A percentile compares a stretch with the other conserved stretches of the same genome.
phyloP scores from a whole-genome alignment of 106 monocot genomes.

The Xerophyta viscosa region DNA sequence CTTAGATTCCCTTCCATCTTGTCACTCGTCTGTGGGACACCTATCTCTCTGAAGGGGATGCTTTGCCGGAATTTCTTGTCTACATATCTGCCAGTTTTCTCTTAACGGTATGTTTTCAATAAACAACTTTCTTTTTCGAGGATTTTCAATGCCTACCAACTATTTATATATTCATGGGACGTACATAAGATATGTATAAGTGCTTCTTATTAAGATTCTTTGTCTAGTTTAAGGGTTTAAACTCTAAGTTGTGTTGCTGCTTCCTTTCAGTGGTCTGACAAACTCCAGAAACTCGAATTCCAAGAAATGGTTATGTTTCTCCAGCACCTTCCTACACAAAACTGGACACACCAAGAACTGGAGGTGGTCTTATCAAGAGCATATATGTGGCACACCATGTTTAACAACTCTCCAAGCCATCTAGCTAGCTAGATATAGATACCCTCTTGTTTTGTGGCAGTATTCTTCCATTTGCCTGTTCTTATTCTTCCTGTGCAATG shows the following conservation, averaged over 20 bases:
- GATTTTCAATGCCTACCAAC: too few relatives aligned
- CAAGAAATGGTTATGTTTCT: slow-evolving; percentile 99
- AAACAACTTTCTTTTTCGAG: neutral
- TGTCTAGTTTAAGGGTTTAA: too few relatives aligned
- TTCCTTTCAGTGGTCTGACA: slow-evolving; percentile 76
- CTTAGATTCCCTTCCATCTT: slow-evolving; percentile 88
- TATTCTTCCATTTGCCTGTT: too few relatives aligned
- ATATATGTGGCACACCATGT: slow-evolving; percentile 99
- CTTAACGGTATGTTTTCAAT: slow-evolving; percentile 54
- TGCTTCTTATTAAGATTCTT: too few relatives aligned
- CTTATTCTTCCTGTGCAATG: too few relatives aligned
- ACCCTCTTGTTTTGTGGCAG: too few relatives aligned
- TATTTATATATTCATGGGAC: too few relatives aligned
- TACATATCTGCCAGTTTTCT: slow-evolving; percentile 97
- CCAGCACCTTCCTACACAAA: slow-evolving; percentile 84
- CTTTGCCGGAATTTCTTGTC: slow-evolving; percentile 95
- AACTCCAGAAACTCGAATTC: slow-evolving; percentile 84
- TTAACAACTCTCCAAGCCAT: slow-evolving; percentile 91
- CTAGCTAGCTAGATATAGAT: slow-evolving; percentile 48
- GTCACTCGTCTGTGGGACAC: slow-evolving; percentile 96
- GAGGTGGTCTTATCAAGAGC: slow-evolving; percentile 96
- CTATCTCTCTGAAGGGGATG: slow-evolving; percentile 96
- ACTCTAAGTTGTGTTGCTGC: neutral
- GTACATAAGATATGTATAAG: too few relatives aligned
- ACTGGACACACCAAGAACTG: slow-evolving; percentile 89